phyloP scores from a whole-genome alignment of 140 eudicot genomes.

The Cichorium intybus region DNA sequence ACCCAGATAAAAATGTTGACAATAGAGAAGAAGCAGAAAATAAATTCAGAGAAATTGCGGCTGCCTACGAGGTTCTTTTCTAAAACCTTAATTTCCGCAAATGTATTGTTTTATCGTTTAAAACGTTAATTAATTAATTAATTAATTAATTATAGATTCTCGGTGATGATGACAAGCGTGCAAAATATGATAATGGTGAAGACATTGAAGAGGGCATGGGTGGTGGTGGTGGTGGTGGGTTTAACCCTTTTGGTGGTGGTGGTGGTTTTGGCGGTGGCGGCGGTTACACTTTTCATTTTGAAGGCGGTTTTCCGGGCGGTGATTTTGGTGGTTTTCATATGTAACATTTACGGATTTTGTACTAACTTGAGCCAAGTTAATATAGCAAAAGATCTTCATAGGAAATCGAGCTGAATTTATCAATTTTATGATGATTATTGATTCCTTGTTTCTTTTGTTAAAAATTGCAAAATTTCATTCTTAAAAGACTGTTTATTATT shows the following conservation, averaged over 20 bases:
- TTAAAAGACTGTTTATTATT: not conserved
- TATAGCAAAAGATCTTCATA: conserved; percentile 30
- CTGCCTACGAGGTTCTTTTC: conserved; percentile 86
- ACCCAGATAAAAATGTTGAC: conserved; percentile 94
- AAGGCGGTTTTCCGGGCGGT: conserved; percentile 92
- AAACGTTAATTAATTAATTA: not conserved
- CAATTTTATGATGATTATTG: conserved; percentile 5
- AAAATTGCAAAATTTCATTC: conserved; percentile 6
- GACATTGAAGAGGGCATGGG: conserved; percentile 84
- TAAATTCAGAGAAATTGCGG: conserved; percentile 92
- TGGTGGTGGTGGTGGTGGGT: conserved; percentile 90
- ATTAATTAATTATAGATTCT: conserved; percentile 48
- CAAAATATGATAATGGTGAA: conserved; percentile 69
- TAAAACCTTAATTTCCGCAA: not conserved
- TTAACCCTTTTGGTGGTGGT: conserved; percentile 86
- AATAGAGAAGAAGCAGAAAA: conserved; percentile 97
- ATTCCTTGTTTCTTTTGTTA: conserved; percentile 22
- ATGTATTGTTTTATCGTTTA: not conserved
- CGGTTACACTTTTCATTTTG: conserved; percentile 85
- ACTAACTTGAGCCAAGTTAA: conserved; percentile 19
- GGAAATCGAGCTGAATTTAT: conserved; percentile 22
- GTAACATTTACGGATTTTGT: conserved; percentile 28
- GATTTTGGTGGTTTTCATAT: conserved; percentile 82
- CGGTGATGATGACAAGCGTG: conserved; percentile 68
- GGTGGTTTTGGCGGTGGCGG: conserved; percentile 57